Base-by-base conservation (phyloP, 2,329 filamentous ascomycete species). In the Pseudocercospora fijiensis region DNA sequence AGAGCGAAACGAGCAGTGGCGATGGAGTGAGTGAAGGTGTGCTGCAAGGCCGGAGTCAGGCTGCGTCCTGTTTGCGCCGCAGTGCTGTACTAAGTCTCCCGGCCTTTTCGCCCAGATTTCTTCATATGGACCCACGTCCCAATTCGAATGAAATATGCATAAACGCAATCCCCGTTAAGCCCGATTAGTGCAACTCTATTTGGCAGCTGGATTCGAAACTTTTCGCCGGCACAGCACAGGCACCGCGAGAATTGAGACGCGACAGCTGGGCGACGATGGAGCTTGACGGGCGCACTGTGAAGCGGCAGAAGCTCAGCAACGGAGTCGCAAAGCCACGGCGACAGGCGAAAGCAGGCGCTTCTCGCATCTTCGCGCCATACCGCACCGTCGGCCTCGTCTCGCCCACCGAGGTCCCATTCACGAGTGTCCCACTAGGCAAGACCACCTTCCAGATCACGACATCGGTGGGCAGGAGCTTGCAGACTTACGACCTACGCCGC, bases 401-500 rank as follows among this genome's bases (percentile, higher is more conserved):
- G 4, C 92, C 95, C 0, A 97, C 94, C 2, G 80, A 83, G 56
- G 92, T 97, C 0, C 94, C 95, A 0, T 98, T 99, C 75, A 93
- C 94, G 1, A 90, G 90, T 5, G 85, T 96, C 30, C 90, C 94
- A 0, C 83, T 96, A 16, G 95, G 95, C 63, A 96, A 96, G 79
- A 94, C 91, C 0, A 96, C 92, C 3, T 99, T 96, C 75, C 95
- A 99, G 77, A 92, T 99, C 77, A 98, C 95, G 33, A 99, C 95
- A 28, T 98, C 92, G 0, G 90, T 96, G 66, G 95, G 94, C 67
- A 86, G 88, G 72, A 91, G 89, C 64, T 84, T 99, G 53, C 95
- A 99, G 78, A 99, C 95, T 0, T 99, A 99, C 80, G 95, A 99
- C 76, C 81, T 99, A 66, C 91, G 90, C 76, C 87, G 89, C 72